phyloP scores from a whole-genome alignment of 1,284 basidiomycete genomes.

The Rhodotorula glutinis region DNA sequence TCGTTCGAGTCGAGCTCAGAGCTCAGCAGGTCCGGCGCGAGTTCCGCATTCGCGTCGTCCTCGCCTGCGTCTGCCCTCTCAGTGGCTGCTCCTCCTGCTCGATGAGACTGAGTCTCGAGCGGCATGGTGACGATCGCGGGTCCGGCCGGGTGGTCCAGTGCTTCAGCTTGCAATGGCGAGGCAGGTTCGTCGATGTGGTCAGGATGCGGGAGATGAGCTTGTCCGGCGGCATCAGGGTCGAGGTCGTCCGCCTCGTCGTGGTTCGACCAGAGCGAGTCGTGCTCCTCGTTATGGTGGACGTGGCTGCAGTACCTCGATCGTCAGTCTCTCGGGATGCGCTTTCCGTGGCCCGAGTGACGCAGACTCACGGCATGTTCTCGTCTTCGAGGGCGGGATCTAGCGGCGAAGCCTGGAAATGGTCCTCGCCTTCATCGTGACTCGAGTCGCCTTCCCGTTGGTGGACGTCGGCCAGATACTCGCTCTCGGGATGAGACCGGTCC shows the following conservation, averaged over 20 bases:
- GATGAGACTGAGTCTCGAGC: too few species aligned
- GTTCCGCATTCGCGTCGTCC: neutral
- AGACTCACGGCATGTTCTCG: slow-evolving; percentile 20
- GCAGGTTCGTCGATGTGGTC: neutral
- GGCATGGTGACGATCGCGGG: neutral
- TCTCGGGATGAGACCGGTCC: neutral
- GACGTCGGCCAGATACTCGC: slow-evolving; percentile 15
- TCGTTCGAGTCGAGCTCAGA: too few species aligned
- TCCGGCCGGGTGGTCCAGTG: neutral
- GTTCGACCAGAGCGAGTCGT: neutral
- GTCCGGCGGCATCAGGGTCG: neutral
- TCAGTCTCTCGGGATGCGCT: neutral
- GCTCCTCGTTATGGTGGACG: neutral
- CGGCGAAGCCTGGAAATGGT: slow-evolving; percentile 7
- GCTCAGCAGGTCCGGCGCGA: neutral
- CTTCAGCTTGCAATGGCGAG: neutral
- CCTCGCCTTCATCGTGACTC: slow-evolving; percentile 5
- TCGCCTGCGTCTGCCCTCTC: neutral
- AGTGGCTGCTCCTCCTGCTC: neutral
- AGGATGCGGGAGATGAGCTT: neutral
- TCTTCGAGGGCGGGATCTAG: neutral
- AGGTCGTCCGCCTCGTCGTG: neutral
- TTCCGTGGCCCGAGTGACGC: too few species aligned
- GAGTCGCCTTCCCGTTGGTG: slow-evolving; percentile 17
- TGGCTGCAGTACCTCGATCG: neutral